Conservation (phyloP, 1,284 basidiomycete genomes). For the Mycena citricolor region DNA sequence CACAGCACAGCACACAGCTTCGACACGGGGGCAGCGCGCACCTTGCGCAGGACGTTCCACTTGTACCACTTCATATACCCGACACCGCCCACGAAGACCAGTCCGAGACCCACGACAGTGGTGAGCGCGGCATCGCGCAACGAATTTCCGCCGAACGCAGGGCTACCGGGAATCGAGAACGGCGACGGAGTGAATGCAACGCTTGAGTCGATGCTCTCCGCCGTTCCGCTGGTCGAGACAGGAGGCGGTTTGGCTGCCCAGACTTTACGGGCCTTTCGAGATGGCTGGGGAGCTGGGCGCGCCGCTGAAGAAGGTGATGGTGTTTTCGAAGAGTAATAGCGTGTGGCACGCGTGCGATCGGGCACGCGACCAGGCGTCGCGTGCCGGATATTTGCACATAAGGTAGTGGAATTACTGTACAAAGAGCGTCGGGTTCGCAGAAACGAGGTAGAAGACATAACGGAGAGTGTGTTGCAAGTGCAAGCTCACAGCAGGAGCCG, state of each 20-base stretch:
- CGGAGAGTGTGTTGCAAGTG: background rate
- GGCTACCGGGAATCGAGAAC: conserved; percentile 18
- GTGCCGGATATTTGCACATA: background rate
- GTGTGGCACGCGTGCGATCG: background rate
- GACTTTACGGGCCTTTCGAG: background rate
- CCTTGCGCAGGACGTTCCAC: conserved; percentile 75
- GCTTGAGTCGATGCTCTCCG: conserved; percentile 13
- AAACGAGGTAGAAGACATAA: conserved; percentile 8
- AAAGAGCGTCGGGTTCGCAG: conserved; percentile 10
- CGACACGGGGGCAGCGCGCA: conserved; percentile 29
- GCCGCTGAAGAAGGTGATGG: background rate
- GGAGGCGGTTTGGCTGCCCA: background rate
- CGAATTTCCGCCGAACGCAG: conserved; percentile 18
- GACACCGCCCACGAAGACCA: conserved; percentile 71
- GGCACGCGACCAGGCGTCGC: background rate
- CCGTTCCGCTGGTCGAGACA: background rate
- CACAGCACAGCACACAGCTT: conserved; percentile 17
- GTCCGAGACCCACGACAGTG: conserved; percentile 57
- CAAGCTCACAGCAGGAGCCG: too few relatives aligned
- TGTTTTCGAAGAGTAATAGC: background rate
- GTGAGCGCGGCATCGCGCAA: conserved; percentile 57
- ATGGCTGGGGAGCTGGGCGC: conserved; percentile 4
- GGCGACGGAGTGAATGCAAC: conserved; percentile 14
- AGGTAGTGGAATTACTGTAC: background rate
- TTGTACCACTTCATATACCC: conserved; percentile 80